Evolutionary conservation across 306 rosid species (phyloP).

Genomic region (Cucumis melo): DNA sequence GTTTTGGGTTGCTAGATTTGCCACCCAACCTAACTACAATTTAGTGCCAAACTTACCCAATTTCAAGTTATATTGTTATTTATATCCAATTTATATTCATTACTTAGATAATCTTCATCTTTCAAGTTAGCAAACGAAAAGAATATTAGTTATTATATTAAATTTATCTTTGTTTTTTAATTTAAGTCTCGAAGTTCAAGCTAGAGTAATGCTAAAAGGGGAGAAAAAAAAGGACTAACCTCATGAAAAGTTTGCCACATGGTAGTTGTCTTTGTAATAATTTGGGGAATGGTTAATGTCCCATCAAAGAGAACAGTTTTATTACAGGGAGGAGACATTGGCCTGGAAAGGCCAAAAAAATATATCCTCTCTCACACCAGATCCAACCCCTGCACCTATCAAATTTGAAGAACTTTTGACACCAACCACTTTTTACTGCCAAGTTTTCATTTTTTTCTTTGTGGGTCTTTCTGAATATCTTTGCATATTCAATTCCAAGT

Average conservation of each 20-base stretch:
- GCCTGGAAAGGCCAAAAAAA: background rate
- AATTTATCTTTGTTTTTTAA: no score
- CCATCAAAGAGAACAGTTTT: background rate
- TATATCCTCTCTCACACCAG: background rate
- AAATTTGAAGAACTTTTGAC: background rate
- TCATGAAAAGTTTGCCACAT: background rate
- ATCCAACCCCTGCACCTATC: background rate
- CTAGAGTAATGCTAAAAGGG: background rate
- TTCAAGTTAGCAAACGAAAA: no score
- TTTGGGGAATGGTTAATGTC: background rate
- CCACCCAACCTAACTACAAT: no score
- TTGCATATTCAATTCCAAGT: background rate
- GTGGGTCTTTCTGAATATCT: background rate
- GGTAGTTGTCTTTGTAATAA: background rate
- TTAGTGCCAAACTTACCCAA: no score
- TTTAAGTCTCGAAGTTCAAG: no score
- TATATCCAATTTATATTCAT: no score
- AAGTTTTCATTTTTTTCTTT: background rate
- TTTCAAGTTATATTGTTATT: no score
- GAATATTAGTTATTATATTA: no score
- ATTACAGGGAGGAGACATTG: background rate
- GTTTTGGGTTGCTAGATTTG: no score
- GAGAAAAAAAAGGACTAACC: background rate
- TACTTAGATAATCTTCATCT: no score
- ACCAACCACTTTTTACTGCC: background rate